Evolutionary conservation across 108 stramenopile species (phyloP).

Genomic region (Epithemia pelagica): DNA sequence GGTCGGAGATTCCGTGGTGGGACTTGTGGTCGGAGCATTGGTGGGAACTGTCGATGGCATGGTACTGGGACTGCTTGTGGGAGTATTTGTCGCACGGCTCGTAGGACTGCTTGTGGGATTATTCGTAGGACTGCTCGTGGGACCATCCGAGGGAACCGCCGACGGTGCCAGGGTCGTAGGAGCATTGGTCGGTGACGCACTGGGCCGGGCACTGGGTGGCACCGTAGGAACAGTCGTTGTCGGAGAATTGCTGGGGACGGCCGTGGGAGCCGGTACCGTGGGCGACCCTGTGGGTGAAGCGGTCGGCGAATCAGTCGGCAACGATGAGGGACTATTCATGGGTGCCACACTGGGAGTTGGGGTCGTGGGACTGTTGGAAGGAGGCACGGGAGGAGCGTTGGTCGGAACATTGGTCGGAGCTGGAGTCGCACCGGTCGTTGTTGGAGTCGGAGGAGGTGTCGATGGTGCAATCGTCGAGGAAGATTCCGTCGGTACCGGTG

Average conservation of each 20-base stretch:
- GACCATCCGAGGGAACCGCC: background rate
- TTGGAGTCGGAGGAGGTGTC: background rate
- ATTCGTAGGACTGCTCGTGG: background rate
- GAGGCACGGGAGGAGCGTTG: background rate
- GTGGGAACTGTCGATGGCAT: background rate
- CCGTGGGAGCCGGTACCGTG: constrained; percentile 10
- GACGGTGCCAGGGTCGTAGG: background rate
- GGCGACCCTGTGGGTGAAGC: constrained; percentile 16
- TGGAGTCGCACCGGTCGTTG: background rate
- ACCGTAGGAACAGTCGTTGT: constrained; percentile 1
- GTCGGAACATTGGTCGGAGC: background rate
- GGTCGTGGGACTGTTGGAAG: background rate
- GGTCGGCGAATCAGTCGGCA: constrained; percentile 12
- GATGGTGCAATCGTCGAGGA: background rate
- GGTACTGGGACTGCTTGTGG: background rate
- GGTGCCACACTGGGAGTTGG: background rate
- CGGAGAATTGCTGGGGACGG: too few relatives aligned
- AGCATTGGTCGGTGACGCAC: background rate
- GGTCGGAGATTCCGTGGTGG: constrained; percentile 16
- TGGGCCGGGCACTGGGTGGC: background rate
- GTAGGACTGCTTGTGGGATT: background rate
- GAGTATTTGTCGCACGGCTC: background rate
- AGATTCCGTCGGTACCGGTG: background rate
- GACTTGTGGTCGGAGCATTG: background rate
- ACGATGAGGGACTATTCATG: too few relatives aligned